A percentile compares a stretch with the other conserved stretches of the same genome.
These are phyloP conservation scores for Lachnellula subtilissima DNA, from an alignment of 2,329 filamentous ascomycete species.

Conservation along the genomic window DNA sequence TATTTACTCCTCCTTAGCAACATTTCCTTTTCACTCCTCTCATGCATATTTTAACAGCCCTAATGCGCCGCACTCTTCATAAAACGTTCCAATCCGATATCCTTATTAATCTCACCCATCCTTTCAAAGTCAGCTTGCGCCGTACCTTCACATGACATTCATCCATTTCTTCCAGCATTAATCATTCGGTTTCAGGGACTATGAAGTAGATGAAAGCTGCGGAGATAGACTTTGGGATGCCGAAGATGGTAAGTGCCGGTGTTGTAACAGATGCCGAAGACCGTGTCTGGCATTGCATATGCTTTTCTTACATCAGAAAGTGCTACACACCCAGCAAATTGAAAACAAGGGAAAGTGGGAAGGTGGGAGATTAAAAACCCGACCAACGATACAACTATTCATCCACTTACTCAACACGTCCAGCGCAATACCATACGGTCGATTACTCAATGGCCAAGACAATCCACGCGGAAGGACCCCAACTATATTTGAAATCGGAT, in stretches of 20 bases:
- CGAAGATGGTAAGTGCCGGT: slow-evolving; percentile 64
- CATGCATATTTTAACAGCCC: not conserved
- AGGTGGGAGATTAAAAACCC: slow-evolving; percentile 46
- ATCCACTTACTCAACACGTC: slow-evolving; percentile 61
- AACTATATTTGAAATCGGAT: slow-evolving; percentile 69
- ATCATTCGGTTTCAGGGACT: slow-evolving; percentile 50
- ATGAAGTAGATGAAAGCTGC: slow-evolving; percentile 49
- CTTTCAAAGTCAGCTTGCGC: slow-evolving; percentile 63
- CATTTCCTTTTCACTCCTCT: not conserved
- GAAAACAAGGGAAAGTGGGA: not conserved
- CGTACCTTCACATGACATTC: slow-evolving; percentile 61
- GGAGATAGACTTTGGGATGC: slow-evolving; percentile 55
- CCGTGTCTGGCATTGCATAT: slow-evolving; percentile 65
- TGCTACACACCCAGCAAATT: no score
- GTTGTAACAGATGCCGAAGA: slow-evolving; percentile 54
- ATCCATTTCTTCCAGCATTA: slow-evolving; percentile 47
- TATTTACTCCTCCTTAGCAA: slow-evolving; percentile 4
- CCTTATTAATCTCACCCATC: slow-evolving; percentile 67
- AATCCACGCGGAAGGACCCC: slow-evolving; percentile 72
- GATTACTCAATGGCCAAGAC: slow-evolving; percentile 65
- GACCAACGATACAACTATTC: slow-evolving; percentile 59
- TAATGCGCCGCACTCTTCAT: slow-evolving; percentile 1
- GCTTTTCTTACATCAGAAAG: not conserved
- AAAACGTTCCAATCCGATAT: slow-evolving; percentile 50
- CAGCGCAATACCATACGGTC: slow-evolving; percentile 66